Evolutionary conservation across 371 early-diverging fungal genomes (phyloP).

Genomic region (Syncephalastrum contaminatum): DNA sequence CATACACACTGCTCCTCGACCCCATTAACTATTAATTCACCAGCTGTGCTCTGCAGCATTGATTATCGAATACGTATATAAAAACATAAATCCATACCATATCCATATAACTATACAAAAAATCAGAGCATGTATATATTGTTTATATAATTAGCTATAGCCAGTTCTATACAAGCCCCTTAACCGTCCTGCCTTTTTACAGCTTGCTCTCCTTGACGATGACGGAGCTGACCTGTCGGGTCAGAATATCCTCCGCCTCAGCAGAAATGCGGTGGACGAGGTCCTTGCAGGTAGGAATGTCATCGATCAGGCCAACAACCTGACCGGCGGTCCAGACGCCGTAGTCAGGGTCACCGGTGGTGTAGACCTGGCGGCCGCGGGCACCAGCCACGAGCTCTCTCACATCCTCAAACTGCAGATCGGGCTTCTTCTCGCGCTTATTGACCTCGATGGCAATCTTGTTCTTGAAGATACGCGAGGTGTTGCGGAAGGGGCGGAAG

Average conservation of each 20-base stretch:
- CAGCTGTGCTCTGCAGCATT: too few species aligned
- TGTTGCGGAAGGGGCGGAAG: constrained; percentile 80
- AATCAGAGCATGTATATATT: too few species aligned
- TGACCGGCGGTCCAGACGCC: constrained; percentile 82
- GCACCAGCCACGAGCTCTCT: constrained; percentile 68
- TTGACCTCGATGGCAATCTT: constrained; percentile 70
- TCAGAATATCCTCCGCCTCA: constrained; percentile 55
- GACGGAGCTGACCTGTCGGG: constrained; percentile 20
- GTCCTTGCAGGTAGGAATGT: constrained; percentile 75
- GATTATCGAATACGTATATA: too few species aligned
- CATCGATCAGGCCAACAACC: constrained; percentile 73
- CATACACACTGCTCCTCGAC: too few species aligned
- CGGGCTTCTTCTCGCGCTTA: constrained; percentile 56
- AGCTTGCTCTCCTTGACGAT: constrained; percentile 5
- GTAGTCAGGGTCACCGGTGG: constrained; percentile 66
- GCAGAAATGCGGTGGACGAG: constrained; percentile 56
- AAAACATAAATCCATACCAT: too few species aligned
- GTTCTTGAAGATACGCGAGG: constrained; percentile 78
- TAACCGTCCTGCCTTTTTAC: neutral
- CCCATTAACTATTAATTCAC: too few species aligned
- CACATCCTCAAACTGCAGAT: constrained; percentile 67
- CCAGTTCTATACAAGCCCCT: neutral
- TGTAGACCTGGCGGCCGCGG: constrained; percentile 70
- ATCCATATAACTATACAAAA: too few species aligned
- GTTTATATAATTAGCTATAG: too few species aligned